Evolutionary conservation across 768 basidiomycete genomes (phyloP).

Genomic region (Phanerochaete sordida): DNA sequence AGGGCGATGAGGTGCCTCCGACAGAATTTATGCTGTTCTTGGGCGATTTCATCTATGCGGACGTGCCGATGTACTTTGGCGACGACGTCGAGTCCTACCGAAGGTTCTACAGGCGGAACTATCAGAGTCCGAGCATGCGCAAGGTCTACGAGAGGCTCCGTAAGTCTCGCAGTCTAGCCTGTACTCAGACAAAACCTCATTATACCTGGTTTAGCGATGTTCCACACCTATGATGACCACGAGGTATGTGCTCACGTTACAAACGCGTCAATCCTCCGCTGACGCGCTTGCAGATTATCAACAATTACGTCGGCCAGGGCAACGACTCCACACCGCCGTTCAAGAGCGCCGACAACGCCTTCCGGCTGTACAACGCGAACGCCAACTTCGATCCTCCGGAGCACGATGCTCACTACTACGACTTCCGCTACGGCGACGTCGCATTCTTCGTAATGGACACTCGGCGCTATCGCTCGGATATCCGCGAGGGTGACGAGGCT

Average conservation of each 20-base stretch:
- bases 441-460: slow-evolving; percentile 83
- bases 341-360: slow-evolving; percentile 55
- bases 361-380: slow-evolving; percentile 56
- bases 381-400: slow-evolving; percentile 55
- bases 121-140: slow-evolving; percentile 59
- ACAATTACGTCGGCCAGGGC: slow-evolving; percentile 60
- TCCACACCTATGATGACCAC: slow-evolving; percentile 73
- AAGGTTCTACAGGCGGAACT: slow-evolving; percentile 65
- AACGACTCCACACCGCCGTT: slow-evolving; percentile 54
- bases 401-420: slow-evolving; percentile 49
- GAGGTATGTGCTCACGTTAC: slow-evolving; percentile 38
- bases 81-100: slow-evolving; percentile 56
- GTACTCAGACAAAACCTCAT: neutral
- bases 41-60: slow-evolving; percentile 76
- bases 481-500: slow-evolving; percentile 32
- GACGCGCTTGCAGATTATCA: slow-evolving; percentile 42
- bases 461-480: slow-evolving; percentile 49
- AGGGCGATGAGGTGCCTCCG: slow-evolving; percentile 18
- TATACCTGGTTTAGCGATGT: slow-evolving; percentile 42
- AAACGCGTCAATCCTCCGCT: neutral
- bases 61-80: slow-evolving; percentile 62
- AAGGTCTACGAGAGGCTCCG: slow-evolving; percentile 68
- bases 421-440: slow-evolving; percentile 61
- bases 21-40: slow-evolving; percentile 66
- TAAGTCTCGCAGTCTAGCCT: no score